Percentiles rank a stretch among this genome's conserved stretches.
phyloP scores from a whole-genome alignment of 2,329 filamentous ascomycete species.

The Microcyclosporella mali region DNA sequence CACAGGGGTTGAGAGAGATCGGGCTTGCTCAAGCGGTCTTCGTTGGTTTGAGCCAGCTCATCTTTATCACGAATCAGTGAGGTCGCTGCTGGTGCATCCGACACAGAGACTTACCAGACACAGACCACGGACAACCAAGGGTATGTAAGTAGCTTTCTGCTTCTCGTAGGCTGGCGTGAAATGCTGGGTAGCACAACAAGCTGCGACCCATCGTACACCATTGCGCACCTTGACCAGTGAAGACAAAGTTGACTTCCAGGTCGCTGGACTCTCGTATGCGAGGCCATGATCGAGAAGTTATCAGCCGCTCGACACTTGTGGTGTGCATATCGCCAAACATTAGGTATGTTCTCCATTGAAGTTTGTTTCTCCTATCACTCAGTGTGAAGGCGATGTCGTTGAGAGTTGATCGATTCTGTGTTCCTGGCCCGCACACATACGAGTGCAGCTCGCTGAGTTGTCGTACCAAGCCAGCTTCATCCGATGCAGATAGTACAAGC shows the following conservation, averaged over 20 bases:
- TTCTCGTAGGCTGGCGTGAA: background rate
- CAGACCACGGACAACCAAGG: conserved; percentile 1
- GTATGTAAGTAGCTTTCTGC: background rate
- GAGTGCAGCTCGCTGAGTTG: too few relatives aligned
- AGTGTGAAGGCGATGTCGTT: background rate
- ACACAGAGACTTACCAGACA: too few relatives aligned
- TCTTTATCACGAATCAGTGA: too few relatives aligned
- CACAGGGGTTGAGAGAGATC: conserved; percentile 2
- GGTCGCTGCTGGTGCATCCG: too few relatives aligned
- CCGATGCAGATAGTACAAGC: too few relatives aligned
- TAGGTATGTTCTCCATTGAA: background rate
- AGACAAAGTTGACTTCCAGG: conserved; percentile 3
- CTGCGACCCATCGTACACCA: conserved; percentile 14
- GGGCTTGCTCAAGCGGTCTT: conserved; percentile 8
- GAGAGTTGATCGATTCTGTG: too few relatives aligned
- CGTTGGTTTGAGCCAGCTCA: conserved; percentile 20
- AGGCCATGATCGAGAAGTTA: too few relatives aligned
- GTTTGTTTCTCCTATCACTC: background rate
- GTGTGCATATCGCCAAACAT: too few relatives aligned
- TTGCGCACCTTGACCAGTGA: conserved; percentile 17
- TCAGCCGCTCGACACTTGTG: too few relatives aligned
- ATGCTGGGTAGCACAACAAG: conserved; percentile 15
- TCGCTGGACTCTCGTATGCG: too few relatives aligned
- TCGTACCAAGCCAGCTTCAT: too few relatives aligned
- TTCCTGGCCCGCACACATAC: too few relatives aligned